Evolutionary conservation across 2,329 filamentous ascomycete genomes (phyloP).

Genomic region (Exophiala viscosa): DNA sequence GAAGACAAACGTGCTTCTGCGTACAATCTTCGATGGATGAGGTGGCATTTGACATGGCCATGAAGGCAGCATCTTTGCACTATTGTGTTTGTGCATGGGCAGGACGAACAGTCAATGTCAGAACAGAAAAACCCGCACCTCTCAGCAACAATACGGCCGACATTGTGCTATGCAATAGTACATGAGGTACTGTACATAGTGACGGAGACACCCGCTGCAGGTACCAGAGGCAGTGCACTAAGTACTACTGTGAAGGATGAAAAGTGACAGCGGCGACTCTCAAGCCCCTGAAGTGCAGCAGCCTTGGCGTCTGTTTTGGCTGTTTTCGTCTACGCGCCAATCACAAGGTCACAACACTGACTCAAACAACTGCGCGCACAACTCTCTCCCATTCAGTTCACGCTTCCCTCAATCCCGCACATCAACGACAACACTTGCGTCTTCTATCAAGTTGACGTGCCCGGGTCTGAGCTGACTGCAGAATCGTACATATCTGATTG

Average conservation of each 20-base stretch:
- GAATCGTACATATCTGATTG: not conserved
- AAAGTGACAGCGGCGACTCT: not conserved
- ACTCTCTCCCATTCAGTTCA: not conserved
- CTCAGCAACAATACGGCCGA: no score
- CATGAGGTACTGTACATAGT: no score
- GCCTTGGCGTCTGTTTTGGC: constrained; percentile 13
- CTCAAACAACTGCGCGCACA: constrained; percentile 8
- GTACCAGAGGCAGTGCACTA: not conserved
- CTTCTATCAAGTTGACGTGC: not conserved
- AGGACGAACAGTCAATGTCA: no score
- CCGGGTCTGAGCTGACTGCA: not conserved
- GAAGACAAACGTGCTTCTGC: no score
- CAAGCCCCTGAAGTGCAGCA: not conserved
- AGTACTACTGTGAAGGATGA: not conserved
- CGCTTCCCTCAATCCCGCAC: constrained; percentile 2
- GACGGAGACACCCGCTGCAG: no score
- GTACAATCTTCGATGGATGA: no score
- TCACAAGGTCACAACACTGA: constrained; percentile 7
- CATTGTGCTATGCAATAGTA: no score
- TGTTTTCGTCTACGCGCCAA: constrained; percentile 15
- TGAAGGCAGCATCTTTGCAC: no score
- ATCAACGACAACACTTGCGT: not conserved
- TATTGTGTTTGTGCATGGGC: no score
- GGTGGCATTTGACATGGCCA: no score
- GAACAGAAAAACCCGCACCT: no score